Evolutionary conservation across 441 rosid species (phyloP).

Genomic region (Erodium texanum): DNA sequence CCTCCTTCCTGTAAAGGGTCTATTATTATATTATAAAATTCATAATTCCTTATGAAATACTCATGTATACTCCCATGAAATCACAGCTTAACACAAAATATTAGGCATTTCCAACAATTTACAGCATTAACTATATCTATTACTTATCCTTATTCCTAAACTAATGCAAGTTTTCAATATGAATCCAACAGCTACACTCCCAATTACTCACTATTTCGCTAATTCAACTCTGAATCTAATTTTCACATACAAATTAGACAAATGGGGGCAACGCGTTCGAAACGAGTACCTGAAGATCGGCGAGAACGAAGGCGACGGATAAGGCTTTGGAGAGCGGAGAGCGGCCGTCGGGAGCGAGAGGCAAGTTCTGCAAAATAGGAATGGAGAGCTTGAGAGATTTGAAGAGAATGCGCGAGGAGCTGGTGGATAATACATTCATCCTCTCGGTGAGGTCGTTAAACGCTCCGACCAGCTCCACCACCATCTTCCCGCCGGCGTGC

Average conservation of each 20-base stretch:
- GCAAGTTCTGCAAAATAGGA: constrained; percentile 62
- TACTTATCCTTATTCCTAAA: too few species aligned
- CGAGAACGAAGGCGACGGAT: constrained; percentile 72
- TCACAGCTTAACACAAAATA: background rate
- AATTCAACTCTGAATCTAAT: background rate
- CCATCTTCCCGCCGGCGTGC: constrained; percentile 85
- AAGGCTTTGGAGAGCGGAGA: constrained; percentile 76
- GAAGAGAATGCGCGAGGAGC: constrained; percentile 71
- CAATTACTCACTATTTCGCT: background rate
- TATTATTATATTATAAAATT: too few species aligned
- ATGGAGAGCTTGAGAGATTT: constrained; percentile 77
- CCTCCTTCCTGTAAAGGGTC: too few species aligned
- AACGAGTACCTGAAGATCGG: constrained; percentile 66
- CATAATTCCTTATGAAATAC: too few species aligned
- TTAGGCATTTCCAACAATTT: background rate
- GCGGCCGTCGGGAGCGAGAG: constrained; percentile 56
- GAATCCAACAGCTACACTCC: background rate
- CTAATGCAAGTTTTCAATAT: too few species aligned
- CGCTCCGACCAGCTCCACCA: constrained; percentile 93
- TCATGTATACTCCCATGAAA: background rate
- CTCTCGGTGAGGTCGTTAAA: constrained; percentile 82
- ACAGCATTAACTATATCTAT: too few species aligned
- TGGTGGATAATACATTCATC: constrained; percentile 68
- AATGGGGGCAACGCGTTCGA: background rate
- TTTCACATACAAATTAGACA: background rate